Conservation (phyloP, 2,329 filamentous ascomycete genomes). For the Diplocarpon rosae region DNA sequence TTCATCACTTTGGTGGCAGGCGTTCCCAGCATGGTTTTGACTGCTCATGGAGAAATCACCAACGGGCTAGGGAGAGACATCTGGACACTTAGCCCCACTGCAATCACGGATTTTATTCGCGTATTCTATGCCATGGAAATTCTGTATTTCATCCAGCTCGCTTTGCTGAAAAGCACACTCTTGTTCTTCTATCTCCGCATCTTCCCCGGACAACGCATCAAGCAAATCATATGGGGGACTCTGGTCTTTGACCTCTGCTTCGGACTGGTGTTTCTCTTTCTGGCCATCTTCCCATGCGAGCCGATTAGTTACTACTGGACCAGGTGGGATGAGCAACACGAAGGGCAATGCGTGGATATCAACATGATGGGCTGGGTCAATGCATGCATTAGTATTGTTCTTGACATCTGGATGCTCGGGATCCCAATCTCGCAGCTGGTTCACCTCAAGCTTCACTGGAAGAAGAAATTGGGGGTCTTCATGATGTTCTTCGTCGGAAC, state of each 20-base stretch:
- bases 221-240: slow-evolving; percentile 33
- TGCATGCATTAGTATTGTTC: slow-evolving; percentile 39
- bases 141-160: slow-evolving; percentile 36
- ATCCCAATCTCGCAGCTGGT: slow-evolving; percentile 38
- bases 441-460: slow-evolving; percentile 34
- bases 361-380: slow-evolving; percentile 40
- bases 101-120: slow-evolving; percentile 28
- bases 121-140: slow-evolving; percentile 34
- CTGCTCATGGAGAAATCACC: slow-evolving; percentile 28
- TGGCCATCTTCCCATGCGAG: slow-evolving; percentile 38
- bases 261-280: slow-evolving; percentile 27
- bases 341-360: slow-evolving; percentile 38
- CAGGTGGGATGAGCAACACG: slow-evolving; percentile 37
- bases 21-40: slow-evolving; percentile 8
- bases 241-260: slow-evolving; percentile 31
- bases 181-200: slow-evolving; percentile 45
- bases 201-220: slow-evolving; percentile 34
- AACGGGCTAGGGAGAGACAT: slow-evolving; percentile 16
- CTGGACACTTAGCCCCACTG: slow-evolving; percentile 9
- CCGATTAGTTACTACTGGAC: slow-evolving; percentile 43
- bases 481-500: slow-evolving; percentile 35
- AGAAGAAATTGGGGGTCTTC: slow-evolving; percentile 37
- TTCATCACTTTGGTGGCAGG: slow-evolving; percentile 3
- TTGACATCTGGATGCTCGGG: slow-evolving; percentile 41
- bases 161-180: slow-evolving; percentile 39